Evolutionary conservation across 345 rosid genomes (phyloP).

Genomic region (Pistacia atlantica): DNA sequence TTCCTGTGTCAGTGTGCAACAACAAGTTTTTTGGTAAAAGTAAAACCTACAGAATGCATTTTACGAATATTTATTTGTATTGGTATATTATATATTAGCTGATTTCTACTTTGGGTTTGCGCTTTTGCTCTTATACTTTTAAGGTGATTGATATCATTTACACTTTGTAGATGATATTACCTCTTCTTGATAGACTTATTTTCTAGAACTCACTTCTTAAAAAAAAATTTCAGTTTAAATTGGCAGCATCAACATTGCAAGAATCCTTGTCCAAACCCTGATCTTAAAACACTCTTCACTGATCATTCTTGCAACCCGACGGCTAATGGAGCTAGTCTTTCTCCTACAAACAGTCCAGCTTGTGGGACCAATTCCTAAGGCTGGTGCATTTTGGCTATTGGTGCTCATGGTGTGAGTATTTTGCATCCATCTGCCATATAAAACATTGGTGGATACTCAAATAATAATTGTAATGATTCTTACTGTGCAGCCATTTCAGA

Average conservation of each 20-base stretch:
- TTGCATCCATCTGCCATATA: conserved; percentile 13
- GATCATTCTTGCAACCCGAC: conserved; percentile 73
- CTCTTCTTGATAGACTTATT: not conserved
- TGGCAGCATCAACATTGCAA: conserved; percentile 98
- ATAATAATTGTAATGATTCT: conserved; percentile 23
- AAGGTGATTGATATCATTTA: too few species aligned
- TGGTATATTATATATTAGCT: too few species aligned
- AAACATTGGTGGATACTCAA: conserved; percentile 12
- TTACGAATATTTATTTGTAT: too few species aligned
- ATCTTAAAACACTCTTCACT: conserved; percentile 80
- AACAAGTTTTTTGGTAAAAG: not conserved
- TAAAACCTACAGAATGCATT: too few species aligned
- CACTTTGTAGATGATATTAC: not conserved
- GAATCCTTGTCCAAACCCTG: conserved; percentile 90
- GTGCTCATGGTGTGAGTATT: conserved; percentile 71
- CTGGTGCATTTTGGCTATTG: conserved; percentile 66
- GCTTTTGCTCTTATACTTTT: too few species aligned
- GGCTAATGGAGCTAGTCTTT: conserved; percentile 74
- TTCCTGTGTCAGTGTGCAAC: not conserved
- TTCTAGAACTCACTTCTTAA: conserved; percentile 19
- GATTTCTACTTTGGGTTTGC: too few species aligned
- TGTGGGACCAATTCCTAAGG: conserved; percentile 73
- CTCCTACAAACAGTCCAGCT: conserved; percentile 62
- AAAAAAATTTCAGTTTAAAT: conserved; percentile 59
- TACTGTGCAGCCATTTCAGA: conserved; percentile 74